Base-by-base conservation (phyloP, 1,139 yeast genomes). In the Pichia sp. region DNA sequence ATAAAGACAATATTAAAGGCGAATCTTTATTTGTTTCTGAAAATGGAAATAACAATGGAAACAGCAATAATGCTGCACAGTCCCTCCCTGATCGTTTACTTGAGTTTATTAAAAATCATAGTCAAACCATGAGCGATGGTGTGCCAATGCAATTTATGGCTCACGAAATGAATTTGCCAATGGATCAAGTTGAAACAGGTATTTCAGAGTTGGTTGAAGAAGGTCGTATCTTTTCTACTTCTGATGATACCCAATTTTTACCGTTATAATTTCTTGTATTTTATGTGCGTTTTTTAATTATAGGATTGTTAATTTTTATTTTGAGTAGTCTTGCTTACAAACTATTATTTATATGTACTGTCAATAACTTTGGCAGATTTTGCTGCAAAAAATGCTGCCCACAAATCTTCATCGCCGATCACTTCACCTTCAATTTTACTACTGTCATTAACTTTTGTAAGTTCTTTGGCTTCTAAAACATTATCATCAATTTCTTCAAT, bases 211-310 rank as follows among this genome's bases (percentile, higher is more conserved):
- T 85, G 58, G 72, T 78, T 10, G 88, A 83, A 44, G 78, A 73
- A 50, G 94, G 90, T 34, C 78, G 72, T 57, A 72, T 83, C 42
- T 85, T 82, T 62, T 73, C 76, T 46, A 87, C 89, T 27, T 75
- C 77, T 53, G 88, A 83, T 58, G 56, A 53, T 40, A 44, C 45
- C 28, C 50, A 49, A 27, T 53, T 31, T 28, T 49, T 53, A 39
- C 53, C 54, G 35, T 46, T 53, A 40, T 53, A 39, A 35, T 18
- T 18, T 18, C 18, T 18, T 18, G 18, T 18, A 18, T 18, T 18
- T 18, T 18, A 18, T 18, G 18, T 18, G 18, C 18, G 18, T 18
- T 18, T 18, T 18, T 18, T 18, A 18, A 18, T 18, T 18, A 18
- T 18, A 18, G 18, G 18, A 18, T 18, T 18, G 18, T 18, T 18